phyloP scores from a whole-genome alignment of 176 grass and related monocot genomes.

The Secale cereale region DNA sequence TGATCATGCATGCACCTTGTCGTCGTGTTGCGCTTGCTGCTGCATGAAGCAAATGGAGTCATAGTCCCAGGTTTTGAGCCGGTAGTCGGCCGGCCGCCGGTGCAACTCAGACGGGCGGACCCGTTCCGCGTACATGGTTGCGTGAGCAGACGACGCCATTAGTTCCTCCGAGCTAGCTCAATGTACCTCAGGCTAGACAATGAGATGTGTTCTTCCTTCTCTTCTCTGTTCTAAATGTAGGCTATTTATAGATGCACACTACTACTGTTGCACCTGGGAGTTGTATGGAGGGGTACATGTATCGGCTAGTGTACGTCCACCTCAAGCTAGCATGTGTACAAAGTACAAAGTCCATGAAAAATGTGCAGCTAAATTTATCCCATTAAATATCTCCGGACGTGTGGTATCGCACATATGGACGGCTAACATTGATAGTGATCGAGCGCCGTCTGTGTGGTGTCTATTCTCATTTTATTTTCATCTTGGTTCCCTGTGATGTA shows the following conservation, averaged over 20 bases:
- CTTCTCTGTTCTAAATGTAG: not conserved
- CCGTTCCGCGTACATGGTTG: not conserved
- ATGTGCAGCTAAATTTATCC: too few species aligned
- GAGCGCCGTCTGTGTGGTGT: too few species aligned
- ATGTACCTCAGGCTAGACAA: not conserved
- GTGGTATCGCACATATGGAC: too few species aligned
- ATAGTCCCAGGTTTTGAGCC: not conserved
- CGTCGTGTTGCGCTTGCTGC: not conserved
- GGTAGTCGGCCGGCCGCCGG: not conserved
- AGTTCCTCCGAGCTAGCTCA: not conserved
- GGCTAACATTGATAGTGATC: too few species aligned
- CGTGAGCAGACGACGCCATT: not conserved
- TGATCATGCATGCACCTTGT: not conserved
- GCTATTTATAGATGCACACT: not conserved
- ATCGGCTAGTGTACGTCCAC: too few species aligned
- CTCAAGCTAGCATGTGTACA: too few species aligned
- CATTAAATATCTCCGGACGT: too few species aligned
- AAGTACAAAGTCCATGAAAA: too few species aligned
- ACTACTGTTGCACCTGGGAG: too few species aligned
- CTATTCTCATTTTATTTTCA: too few species aligned
- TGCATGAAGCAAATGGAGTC: slow-evolving; percentile 12
- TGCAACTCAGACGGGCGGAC: not conserved
- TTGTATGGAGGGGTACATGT: too few species aligned
- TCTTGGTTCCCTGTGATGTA: too few species aligned
- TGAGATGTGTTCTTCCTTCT: not conserved